These are phyloP conservation scores for Coemansia sp. DNA, from an alignment of 192 early-diverging fungal genomes.

Conservation along the genomic window DNA sequence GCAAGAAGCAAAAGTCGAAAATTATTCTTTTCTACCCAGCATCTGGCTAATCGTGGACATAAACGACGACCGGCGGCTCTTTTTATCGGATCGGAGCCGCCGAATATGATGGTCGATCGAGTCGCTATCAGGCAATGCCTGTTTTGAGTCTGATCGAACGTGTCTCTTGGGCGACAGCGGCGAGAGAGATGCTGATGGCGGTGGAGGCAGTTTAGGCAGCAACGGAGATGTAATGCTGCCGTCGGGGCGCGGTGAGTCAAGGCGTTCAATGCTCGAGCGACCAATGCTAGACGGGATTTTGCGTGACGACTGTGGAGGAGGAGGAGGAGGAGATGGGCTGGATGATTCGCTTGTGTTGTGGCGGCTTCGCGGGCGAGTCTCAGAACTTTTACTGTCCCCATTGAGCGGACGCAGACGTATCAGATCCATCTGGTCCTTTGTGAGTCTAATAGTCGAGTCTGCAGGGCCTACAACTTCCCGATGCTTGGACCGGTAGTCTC, in stretches of 20 bases:
- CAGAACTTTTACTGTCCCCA: background rate
- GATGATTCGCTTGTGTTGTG: background rate
- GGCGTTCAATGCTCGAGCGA: conserved; percentile 3
- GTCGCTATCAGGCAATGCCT: conserved; percentile 24
- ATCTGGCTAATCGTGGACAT: conserved; percentile 50
- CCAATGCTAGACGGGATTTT: conserved; percentile 10
- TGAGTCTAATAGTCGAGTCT: conserved; percentile 23
- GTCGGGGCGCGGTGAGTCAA: conserved; percentile 7
- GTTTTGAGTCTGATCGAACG: conserved; percentile 6
- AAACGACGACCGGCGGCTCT: conserved; percentile 45
- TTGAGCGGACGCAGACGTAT: conserved; percentile 15
- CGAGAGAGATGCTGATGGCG: conserved; percentile 11
- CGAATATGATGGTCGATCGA: conserved; percentile 46
- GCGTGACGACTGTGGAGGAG: conserved; percentile 6
- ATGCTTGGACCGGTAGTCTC: background rate
- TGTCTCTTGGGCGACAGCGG: conserved; percentile 12
- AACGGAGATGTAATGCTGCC: conserved; percentile 19
- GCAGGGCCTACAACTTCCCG: background rate
- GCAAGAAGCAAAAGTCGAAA: background rate
- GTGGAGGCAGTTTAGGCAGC: conserved; percentile 37
- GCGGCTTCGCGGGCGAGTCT: conserved; percentile 1
- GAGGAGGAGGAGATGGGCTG: background rate
- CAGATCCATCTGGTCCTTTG: conserved; percentile 25
- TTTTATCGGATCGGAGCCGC: conserved; percentile 24
- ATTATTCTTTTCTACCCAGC: conserved; percentile 44